Evolutionary conservation across 2,329 filamentous ascomycete species (phyloP).

Genomic region (Neonectria coccinea): DNA sequence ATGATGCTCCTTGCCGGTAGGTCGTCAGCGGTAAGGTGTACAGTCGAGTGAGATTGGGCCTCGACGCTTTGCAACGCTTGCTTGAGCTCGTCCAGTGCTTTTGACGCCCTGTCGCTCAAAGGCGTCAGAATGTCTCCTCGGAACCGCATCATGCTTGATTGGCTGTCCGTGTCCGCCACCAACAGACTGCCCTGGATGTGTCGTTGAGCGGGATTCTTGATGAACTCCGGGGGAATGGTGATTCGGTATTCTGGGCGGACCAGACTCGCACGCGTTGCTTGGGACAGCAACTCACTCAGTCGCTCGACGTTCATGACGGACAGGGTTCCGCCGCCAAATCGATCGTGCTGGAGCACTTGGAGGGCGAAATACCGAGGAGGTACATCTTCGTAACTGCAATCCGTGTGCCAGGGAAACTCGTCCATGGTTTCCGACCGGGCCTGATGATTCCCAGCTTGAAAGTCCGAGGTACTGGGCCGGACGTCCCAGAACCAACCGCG

Average conservation of each 20-base stretch:
- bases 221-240: conserved; percentile 50
- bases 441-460: conserved; percentile 48
- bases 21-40: conserved; percentile 44
- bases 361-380: conserved; percentile 56
- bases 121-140: conserved; percentile 49
- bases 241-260: conserved; percentile 48
- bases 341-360: conserved; percentile 56
- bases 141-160: conserved; percentile 45
- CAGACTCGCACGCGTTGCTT: conserved; percentile 38
- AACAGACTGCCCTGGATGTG: conserved; percentile 44
- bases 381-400: conserved; percentile 56
- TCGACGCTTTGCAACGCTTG: conserved; percentile 30
- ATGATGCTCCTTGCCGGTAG: conserved; percentile 47
- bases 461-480: conserved; percentile 45
- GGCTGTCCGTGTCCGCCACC: conserved; percentile 1
- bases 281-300: conserved; percentile 44
- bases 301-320: conserved; percentile 52
- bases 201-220: conserved; percentile 41
- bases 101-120: conserved; percentile 36
- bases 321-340: conserved; percentile 54
- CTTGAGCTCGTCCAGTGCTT: conserved; percentile 45
- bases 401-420: conserved; percentile 58
- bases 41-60: conserved; percentile 24
- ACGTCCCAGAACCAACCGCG: conserved; percentile 60
- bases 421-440: conserved; percentile 57